phyloP scores from a whole-genome alignment of 2,329 filamentous ascomycete genomes.

The Xylariaceae sp. region DNA sequence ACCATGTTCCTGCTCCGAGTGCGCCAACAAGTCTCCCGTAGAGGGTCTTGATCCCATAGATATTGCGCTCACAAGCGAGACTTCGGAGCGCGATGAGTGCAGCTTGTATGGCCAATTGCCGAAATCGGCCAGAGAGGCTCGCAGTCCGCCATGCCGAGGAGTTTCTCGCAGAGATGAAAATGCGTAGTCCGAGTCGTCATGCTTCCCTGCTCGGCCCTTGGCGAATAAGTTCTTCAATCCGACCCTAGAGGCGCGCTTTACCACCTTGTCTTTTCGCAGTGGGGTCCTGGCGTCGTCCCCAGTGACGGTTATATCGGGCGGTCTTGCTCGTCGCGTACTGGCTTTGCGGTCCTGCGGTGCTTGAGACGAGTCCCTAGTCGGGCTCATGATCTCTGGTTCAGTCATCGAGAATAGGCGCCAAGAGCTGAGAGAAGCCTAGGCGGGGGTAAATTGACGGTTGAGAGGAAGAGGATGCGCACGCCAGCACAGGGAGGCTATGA shows the following conservation, averaged over 20 bases:
- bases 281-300: slow-evolving; percentile 32
- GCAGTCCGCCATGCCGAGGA: slow-evolving; percentile 31
- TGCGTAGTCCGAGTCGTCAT: slow-evolving; percentile 19
- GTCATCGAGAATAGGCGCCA: too few relatives aligned
- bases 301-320: slow-evolving; percentile 28
- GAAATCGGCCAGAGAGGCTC: slow-evolving; percentile 39
- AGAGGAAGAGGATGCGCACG: too few relatives aligned
- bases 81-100: slow-evolving; percentile 29
- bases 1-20: slow-evolving; percentile 6
- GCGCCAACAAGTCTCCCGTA: slow-evolving; percentile 4
- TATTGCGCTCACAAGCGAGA: slow-evolving; percentile 20
- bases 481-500: too few relatives aligned
- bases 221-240: slow-evolving; percentile 45
- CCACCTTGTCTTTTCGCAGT: slow-evolving; percentile 34
- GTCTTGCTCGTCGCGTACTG: slow-evolving; percentile 29
- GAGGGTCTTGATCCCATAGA: slow-evolving; percentile 10
- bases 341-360: slow-evolving; percentile 23
- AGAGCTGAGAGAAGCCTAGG: too few relatives aligned
- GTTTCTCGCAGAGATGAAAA: slow-evolving; percentile 22
- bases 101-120: slow-evolving; percentile 34
- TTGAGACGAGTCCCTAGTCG: slow-evolving; percentile 22
- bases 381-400: slow-evolving; percentile 6
- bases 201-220: slow-evolving; percentile 32
- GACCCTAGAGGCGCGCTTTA: slow-evolving; percentile 43
- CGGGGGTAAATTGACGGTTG: too few relatives aligned